Base-by-base conservation (phyloP, 345 rosid genomes). In the Sisymbrium irio region DNA sequence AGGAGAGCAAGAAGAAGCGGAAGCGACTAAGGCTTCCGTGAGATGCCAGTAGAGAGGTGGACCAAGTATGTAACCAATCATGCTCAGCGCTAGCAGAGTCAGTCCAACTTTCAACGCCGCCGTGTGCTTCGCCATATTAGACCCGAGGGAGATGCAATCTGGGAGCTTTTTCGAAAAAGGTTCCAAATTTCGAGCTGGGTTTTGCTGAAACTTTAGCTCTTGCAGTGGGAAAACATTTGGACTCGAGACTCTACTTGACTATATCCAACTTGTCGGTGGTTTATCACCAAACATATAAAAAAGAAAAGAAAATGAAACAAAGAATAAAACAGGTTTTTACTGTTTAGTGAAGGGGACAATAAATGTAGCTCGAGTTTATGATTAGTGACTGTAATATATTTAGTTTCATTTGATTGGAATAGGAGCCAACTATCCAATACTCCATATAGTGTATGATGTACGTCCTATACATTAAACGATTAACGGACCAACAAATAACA, bases 41-140 rank as follows among this genome's bases (percentile, higher is more conserved):
- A 94, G 82, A 57, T 91, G 97, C 91, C 93, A 89, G 82, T 92
- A 88, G n/a, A 92, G 86, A 50, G 98, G 98, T 1, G 96, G 95
- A 39, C 96, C 96, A 35, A 92, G 65, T 67, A 92, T 81, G 87
- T 90, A 92, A 4, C 86, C 89, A 6, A 77, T 70, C 80, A 92
- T 56, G 79, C 93, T 82, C 9, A 88, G 44, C 0, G 83, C 94
- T 57, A 92, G 33, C 15, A 87, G 27, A n/a, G 70, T 74, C 62
- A 90, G 71, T 0, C 72, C 85, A 10, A 72, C 72, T 74, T 86
- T 86, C 74, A 88, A 60, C 65, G 80, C 83, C 40, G 86, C 80
- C 73, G 90, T 89, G 71, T 71, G 80, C 71, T 77, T 72, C 41
- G 85, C 89, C 88, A 83, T 86, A 19, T 11, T 12, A 68, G 79